Evolutionary conservation across 768 basidiomycete species (phyloP), one percentile per base, ranked within the genome.

Genomic region (Tylopilus subfusipes): DNA sequence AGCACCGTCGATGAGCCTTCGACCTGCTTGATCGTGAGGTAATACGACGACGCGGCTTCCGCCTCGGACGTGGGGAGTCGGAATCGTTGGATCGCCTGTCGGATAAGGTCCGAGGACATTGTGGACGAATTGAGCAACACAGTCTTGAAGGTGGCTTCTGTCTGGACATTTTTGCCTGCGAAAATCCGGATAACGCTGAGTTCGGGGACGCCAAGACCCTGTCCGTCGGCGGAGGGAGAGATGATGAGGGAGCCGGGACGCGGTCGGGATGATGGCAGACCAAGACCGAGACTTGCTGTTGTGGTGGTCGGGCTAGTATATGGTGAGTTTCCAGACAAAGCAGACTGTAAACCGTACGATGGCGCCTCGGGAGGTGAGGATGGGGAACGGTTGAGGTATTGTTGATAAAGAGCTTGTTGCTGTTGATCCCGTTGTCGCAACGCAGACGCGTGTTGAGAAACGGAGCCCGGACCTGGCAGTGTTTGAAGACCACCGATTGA

Each of bases 121-220:
- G 96, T 98, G 1, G 84, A 85, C 5, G 88, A 76, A 63, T 95
- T 98, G 52, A 98, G 80, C 18, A 98, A 73, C 1, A 96, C 97
- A 7, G 97, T 98, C 76, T 98, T 98, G 81, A 99, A 99, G 6
- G 96, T 97, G 2, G 94, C 93, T 63, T 98, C 95, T 0, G 93
- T 92, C 68, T 93, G 86, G 58, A 98, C 68, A 60, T 91, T 80
- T 60, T 88, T 84, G 27, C 96, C 97, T 0, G 96, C 95, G 66
- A 99, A 99, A 36, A 99, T 85, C 24, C 97, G 90, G 48, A 99
- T 86, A 57, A 99, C 97, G 62, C 88, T 97, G 52, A 99, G 81
- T 50, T 94, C 86, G 0, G 90, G 91, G 4, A 90, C 82, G 8
- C 76, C 76, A 0, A 79, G 73, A 3, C 82, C 82, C 52, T 83